Conservation (phyloP, 1,139 yeast species). For the Protomyces inouyei region DNA sequence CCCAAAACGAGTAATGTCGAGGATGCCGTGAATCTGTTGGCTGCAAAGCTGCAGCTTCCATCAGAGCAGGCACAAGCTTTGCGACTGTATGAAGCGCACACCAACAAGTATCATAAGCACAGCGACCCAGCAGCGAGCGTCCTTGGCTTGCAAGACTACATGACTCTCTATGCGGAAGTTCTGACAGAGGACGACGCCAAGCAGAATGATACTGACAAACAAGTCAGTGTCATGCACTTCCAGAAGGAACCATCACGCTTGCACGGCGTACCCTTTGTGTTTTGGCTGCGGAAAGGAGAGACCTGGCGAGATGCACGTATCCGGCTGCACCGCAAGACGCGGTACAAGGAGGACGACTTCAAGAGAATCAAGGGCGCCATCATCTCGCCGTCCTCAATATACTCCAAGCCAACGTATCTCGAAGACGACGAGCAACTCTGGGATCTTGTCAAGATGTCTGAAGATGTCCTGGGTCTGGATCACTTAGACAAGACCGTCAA, state of each 20-base stretch:
- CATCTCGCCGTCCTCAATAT: conserved; percentile 34
- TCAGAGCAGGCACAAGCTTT: conserved; percentile 50
- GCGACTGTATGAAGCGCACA: conserved; percentile 54
- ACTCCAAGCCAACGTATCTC: conserved; percentile 49
- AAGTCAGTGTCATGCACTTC: conserved; percentile 64
- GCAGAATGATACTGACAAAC: conserved; percentile 35
- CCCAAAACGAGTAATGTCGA: conserved; percentile 56
- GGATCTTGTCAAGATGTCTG: conserved; percentile 48
- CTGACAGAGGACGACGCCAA: conserved; percentile 40
- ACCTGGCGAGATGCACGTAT: conserved; percentile 57
- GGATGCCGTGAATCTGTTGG: conserved; percentile 55
- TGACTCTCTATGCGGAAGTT: conserved; percentile 38
- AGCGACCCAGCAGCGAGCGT: conserved; percentile 35
- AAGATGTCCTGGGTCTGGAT: conserved; percentile 65
- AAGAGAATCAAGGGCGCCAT: conserved; percentile 63
- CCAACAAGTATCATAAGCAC: conserved; percentile 35
- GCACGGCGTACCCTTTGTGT: conserved; percentile 87
- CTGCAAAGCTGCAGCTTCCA: conserved; percentile 52
- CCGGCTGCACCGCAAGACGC: conserved; percentile 63
- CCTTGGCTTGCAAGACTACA: conserved; percentile 34
- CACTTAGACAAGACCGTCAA: conserved; percentile 67
- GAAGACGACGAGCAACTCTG: conserved; percentile 53
- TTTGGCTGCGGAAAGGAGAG: conserved; percentile 62
- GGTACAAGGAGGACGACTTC: conserved; percentile 74
- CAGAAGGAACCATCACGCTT: conserved; percentile 61